Base-by-base conservation (phyloP, 179 eudicot species). In the Nepenthes alata region DNA sequence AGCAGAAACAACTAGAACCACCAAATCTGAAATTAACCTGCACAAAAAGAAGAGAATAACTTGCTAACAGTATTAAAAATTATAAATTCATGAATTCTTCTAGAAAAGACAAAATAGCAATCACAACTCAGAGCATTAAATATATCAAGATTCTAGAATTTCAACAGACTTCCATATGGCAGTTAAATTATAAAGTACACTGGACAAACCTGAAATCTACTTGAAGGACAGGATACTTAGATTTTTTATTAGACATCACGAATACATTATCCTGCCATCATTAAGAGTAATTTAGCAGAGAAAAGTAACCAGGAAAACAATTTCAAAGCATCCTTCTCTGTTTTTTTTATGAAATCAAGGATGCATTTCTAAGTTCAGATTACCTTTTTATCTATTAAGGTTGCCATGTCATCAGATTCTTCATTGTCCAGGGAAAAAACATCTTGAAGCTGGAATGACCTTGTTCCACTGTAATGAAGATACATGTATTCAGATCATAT, bases 221-320 rank as follows among this genome's bases (percentile, higher is more conserved):
- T 86, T 93, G 98, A 74, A 93, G 98, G 56, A 93, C 78, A 38
- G 98, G 96, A 72, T 85, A 93, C 64, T 86, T 89, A 49, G 98
- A 89, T 76, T 93, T 89, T 75, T 81, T 89, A 75, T 93, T 93
- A 62, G 96, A 93, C 96, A 93, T 93, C 71, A 93, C 98, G 79
- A 86, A 93, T 59, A 83, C 90, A 65, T 93, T 93, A 75, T 86
- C 93, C 96, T 86, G 87, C 62, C 76, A 69, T 5, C 51, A 57
- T 62, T 53, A 7, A 50, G 44, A 57, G 14, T 39, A 13, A 4
- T 10, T 67, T 35, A 74, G 41, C 9, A 47, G 37, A 16, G 37
- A 45, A 65, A 59, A 41, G 15, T 44, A 34, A 53, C 37, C 35
- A 35, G 45, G 35, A 6, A 12, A 37, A 38, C 3, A 55, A 56